phyloP scores from a whole-genome alignment of 1,139 yeast genomes.

The Yamadazyma blattariae region DNA sequence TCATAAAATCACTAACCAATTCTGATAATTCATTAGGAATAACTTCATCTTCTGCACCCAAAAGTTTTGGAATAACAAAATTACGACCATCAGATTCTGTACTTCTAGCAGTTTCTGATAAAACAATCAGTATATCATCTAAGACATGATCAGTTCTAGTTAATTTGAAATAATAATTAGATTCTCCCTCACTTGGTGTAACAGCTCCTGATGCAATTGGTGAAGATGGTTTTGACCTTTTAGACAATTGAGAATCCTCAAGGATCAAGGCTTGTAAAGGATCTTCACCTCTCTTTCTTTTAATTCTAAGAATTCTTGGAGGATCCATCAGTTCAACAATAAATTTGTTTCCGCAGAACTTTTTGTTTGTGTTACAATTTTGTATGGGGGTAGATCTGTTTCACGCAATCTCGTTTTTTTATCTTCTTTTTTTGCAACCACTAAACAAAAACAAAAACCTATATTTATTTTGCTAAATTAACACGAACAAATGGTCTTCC shows the following conservation, averaged over 20 bases:
- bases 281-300: conserved; percentile 81
- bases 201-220: conserved; percentile 24
- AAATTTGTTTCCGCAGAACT: too few species aligned
- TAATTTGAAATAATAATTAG: conserved; percentile 49
- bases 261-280: conserved; percentile 75
- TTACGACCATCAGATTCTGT: conserved; percentile 14
- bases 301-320: conserved; percentile 72
- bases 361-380: neutral
- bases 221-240: conserved; percentile 44
- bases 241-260: conserved; percentile 31
- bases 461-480: too few species aligned
- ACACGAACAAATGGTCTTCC: too few species aligned
- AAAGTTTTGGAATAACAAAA: conserved; percentile 34
- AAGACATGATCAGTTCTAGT: conserved; percentile 53
- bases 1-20: conserved; percentile 61
- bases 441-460: too few species aligned
- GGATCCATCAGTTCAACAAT: conserved; percentile 22
- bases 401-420: too few species aligned
- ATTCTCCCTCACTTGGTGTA: conserved; percentile 12
- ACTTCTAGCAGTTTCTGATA: conserved; percentile 11
- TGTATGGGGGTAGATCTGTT: too few species aligned
- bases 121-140: conserved; percentile 9
- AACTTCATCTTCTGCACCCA: conserved; percentile 36
- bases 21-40: conserved; percentile 64
- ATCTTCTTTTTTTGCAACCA: conserved; percentile 1